Evolutionary conservation across 108 stramenopile species (phyloP), one percentile per base, ranked within the genome.

Genomic region (Cyclostephanos tholiformis): DNA sequence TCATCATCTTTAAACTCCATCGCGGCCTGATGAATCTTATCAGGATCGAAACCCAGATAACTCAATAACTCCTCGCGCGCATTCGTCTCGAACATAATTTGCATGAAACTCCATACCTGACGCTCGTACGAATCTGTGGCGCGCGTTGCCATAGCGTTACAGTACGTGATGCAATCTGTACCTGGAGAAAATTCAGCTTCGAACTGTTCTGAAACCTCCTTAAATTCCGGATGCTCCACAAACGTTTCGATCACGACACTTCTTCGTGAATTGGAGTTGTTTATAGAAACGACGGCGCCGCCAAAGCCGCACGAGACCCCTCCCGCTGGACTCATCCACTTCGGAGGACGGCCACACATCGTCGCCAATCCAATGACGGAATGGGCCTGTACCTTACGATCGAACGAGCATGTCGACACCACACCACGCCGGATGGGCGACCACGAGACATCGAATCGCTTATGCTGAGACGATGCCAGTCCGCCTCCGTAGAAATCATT

Each of bases 311-410:
- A 95, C 22, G 94, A 88, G 25, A 95, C 97, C 22, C 92, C 90
- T 53, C 84, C 85, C 23, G 84, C 76, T n/a, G 93, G 89, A 22
- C 80, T 85, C 88, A 97, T 89, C 97, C 97, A 99, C 71, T 91
- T 93, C n/a, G 97, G 97, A 25, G 97, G 95, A 39, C 95, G 87
- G 49, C 95, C 96, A 22, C 77, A 80, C 62, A 79, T 71, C 27
- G 88, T 86, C 25, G 82, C 84, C 63, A 86, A 80, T 16, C 80
- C 87, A 51, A 81, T 72, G 48, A 98, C 90, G 25, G 94, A 94
- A 85, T 97, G 96, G 8, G 90, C 81, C 70, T 99, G 94, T 19
- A 99, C 96, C 80, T 92, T 97, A 0, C 98, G 90, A 89, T 99
- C 96, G 57, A 99, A 94, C 12, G 94, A 94, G 63, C 92, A 96